Base-by-base conservation (phyloP, 1,284 basidiomycete genomes). In the Athelia psychrophila region DNA sequence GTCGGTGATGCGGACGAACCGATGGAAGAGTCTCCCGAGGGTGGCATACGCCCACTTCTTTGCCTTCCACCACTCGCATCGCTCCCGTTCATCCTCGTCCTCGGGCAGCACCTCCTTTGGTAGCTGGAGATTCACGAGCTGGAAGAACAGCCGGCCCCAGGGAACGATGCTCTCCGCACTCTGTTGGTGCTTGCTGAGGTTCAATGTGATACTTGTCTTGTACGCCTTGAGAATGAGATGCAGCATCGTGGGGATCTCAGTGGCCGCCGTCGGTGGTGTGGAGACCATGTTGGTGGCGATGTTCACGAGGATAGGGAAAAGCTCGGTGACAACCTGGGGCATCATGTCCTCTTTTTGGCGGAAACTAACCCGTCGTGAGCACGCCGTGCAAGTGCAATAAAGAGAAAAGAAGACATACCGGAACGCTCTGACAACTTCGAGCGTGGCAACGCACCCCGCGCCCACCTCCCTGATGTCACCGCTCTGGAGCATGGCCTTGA, bases 11-110 rank as follows among this genome's bases (percentile, higher is more conserved):
- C 16, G n/a, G n/a, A 53, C 69, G 2, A 51, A 86, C 81, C 86
- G 75, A 61, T 88, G 86, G 76, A 92, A 92, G 20, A 92, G 71
- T 24, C 86, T 73, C 18, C 86, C 86, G 9, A 93, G 73, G 40
- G 82, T 83, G 30, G 78, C 81, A 64, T 86, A 93, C 1, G 92
- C 88, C 91, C 92, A 93, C 64, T 95, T 95, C 71, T 94, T 95
- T 4, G 86, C 81, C 62, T 87, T 88, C 86, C 89, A 91, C 92
- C 92, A 95, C 58, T 91, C 87, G 51, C 76, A 82, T 48, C 75
- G 75, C 67, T 94, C 90, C 36, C 87, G 75, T 27, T 89, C 87
- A 3, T 91, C 88, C 55, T 83, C 77, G 54, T 89, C 81, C 25
- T 80, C 79, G 1, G 89, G 86, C 0, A 91, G 79, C 19, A 74